Conservation (phyloP, 2,329 filamentous ascomycete genomes). For the Ophiostoma novo-ulmi region DNA sequence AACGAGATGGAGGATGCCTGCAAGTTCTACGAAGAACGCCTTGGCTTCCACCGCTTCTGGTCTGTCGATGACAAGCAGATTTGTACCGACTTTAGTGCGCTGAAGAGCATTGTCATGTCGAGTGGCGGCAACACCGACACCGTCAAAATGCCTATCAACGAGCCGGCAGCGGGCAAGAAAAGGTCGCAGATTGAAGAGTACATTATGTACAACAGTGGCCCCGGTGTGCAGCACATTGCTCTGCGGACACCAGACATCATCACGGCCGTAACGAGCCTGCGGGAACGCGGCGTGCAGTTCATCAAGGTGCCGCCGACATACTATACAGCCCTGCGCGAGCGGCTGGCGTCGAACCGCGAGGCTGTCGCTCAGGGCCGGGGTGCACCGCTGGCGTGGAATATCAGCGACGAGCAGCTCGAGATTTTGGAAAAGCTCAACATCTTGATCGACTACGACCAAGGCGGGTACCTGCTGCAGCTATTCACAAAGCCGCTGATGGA, state of each 20-base stretch:
- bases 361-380: conserved; percentile 34
- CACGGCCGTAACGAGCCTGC: conserved; percentile 66
- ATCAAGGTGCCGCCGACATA: conserved; percentile 85
- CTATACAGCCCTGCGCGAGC: conserved; percentile 69
- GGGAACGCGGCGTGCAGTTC: conserved; percentile 86
- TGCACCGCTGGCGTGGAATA: conserved; percentile 43
- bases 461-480: conserved; percentile 72
- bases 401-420: conserved; percentile 71
- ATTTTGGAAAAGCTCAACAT: conserved; percentile 74
- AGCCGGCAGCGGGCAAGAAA: conserved; percentile 84
- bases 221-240: conserved; percentile 91
- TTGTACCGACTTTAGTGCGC: conserved; percentile 83
- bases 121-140: conserved; percentile 69
- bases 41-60: conserved; percentile 97
- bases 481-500: conserved; percentile 90
- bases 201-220: conserved; percentile 81
- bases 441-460: conserved; percentile 91
- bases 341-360: conserved; percentile 57
- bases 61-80: conserved; percentile 90
- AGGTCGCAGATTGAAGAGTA: conserved; percentile 93
- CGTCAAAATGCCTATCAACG: conserved; percentile 98
- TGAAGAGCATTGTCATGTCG: conserved; percentile 87
- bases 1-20: conserved; percentile 69
- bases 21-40: conserved; percentile 75
- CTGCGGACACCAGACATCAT: conserved; percentile 79